Percentiles rank a stretch among this genome's conserved stretches.
phyloP scores from a whole-genome alignment of 2,329 filamentous ascomycete species.

The Arthroderma sp. region DNA sequence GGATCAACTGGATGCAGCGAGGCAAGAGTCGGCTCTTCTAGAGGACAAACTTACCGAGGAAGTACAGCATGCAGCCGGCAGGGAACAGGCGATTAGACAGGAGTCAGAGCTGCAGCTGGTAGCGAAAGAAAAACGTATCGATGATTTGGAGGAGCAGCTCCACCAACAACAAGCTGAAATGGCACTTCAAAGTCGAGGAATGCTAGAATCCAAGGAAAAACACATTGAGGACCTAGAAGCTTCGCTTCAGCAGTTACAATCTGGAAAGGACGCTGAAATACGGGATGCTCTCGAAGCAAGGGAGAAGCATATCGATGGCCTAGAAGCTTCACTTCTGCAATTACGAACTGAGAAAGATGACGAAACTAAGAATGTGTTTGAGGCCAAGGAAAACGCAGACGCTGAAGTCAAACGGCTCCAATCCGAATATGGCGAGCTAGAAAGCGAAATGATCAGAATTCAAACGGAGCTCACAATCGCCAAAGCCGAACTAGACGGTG shows the following conservation, averaged over 20 bases:
- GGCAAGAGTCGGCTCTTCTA: constrained; percentile 22
- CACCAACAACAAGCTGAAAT: constrained; percentile 7
- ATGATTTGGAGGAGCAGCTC: constrained; percentile 14
- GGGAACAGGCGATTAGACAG: constrained; percentile 21
- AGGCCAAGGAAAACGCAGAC: constrained; percentile 21
- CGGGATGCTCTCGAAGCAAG: constrained; percentile 7
- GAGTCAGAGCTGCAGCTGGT: constrained; percentile 14
- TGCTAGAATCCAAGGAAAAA: constrained; percentile 14
- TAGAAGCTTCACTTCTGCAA: constrained; percentile 13
- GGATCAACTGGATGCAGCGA: constrained; percentile 31
- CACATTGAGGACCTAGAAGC: constrained; percentile 12
- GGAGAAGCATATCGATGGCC: constrained; percentile 11
- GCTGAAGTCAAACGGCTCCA: constrained; percentile 30
- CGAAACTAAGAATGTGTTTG: constrained; percentile 17
- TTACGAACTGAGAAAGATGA: constrained; percentile 22
- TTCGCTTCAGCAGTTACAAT: constrained; percentile 16
- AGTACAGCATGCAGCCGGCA: constrained; percentile 16
- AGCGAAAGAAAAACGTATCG: constrained; percentile 17
- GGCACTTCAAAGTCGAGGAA: constrained; percentile 10
- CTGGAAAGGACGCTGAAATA: constrained; percentile 18
- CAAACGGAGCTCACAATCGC: constrained; percentile 80
- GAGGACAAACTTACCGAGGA: constrained; percentile 23
- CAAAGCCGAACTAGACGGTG: constrained; percentile 80
- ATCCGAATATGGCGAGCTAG: constrained; percentile 40
- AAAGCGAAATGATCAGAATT: constrained; percentile 51